Percentiles rank a stretch among this genome's conserved stretches.
phyloP scores from a whole-genome alignment of 1,139 yeast genomes.

The Lodderomyces jiufengensis region DNA sequence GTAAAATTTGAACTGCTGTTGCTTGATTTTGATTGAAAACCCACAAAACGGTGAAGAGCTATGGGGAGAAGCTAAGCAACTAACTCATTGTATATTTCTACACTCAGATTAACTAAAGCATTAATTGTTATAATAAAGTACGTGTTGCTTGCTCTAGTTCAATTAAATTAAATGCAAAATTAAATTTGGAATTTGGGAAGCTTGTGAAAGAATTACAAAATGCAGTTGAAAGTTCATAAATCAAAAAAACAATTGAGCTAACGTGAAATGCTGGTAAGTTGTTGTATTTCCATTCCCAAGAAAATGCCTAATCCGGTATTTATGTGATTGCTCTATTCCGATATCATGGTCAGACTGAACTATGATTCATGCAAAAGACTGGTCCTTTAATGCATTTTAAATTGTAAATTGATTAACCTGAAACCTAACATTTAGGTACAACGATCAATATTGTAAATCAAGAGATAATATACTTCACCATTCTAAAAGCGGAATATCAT shows the following conservation, averaged over 20 bases:
- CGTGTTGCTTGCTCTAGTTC: too few species aligned
- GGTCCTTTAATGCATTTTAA: conserved; percentile 25
- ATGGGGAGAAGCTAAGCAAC: too few species aligned
- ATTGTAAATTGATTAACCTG: conserved; percentile 23
- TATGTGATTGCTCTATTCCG: conserved; percentile 35
- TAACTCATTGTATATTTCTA: too few species aligned
- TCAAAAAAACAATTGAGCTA: conserved; percentile 37
- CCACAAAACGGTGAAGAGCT: too few species aligned
- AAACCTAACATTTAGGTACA: conserved; percentile 24
- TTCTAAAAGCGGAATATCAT: conserved; percentile 15
- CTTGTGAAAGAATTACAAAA: conserved; percentile 33
- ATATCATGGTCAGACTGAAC: conserved; percentile 24
- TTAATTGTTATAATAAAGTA: too few species aligned
- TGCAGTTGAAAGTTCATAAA: conserved; percentile 27
- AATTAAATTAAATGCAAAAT: too few species aligned
- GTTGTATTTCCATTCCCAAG: conserved; percentile 30
- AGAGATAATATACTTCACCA: conserved; percentile 5
- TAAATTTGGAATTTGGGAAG: conserved; percentile 33
- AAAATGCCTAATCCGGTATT: conserved; percentile 31
- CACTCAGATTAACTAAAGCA: too few species aligned
- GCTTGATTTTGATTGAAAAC: too few species aligned
- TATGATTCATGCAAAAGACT: conserved; percentile 18
- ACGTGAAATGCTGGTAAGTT: conserved; percentile 39
- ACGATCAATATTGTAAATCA: conserved; percentile 24
- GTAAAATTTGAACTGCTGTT: too few species aligned